Percentiles rank a stretch among this genome's conserved stretches.
phyloP scores from a whole-genome alignment of 164 flowering plant species.

The Pachysandra terminalis region DNA sequence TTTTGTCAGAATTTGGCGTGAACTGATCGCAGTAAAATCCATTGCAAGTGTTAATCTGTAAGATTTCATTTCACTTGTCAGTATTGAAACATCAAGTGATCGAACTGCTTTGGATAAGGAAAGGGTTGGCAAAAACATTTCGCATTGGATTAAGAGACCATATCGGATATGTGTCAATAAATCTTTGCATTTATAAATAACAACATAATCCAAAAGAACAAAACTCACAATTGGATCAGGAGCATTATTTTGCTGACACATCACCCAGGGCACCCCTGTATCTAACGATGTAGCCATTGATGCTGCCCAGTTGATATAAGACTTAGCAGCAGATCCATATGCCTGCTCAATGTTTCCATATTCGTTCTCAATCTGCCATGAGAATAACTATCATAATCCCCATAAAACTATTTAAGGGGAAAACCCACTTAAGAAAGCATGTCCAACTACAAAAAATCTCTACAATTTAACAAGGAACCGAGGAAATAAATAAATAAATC shows the following conservation, averaged over 20 bases:
- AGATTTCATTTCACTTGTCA: background rate
- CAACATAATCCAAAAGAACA: constrained; percentile 1
- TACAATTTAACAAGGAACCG: no score
- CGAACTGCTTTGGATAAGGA: background rate
- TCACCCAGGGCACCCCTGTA: constrained; percentile 99
- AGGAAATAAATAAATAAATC: constrained; percentile 1
- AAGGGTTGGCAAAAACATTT: background rate
- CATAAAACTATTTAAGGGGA: background rate
- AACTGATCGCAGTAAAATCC: constrained; percentile 96
- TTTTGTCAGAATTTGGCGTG: constrained; percentile 68
- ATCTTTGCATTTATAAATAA: background rate
- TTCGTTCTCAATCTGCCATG: constrained; percentile 88
- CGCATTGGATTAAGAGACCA: background rate
- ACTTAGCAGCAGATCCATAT: constrained; percentile 70
- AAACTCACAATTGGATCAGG: constrained; percentile 85
- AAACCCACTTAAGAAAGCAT: background rate
- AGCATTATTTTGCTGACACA: constrained; percentile 97
- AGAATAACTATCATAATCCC: background rate
- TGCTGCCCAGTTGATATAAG: constrained; percentile 88
- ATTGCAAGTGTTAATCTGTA: constrained; percentile 97
- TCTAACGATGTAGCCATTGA: constrained; percentile 78
- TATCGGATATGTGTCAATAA: no score
- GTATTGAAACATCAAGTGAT: background rate
- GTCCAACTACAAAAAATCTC: background rate
- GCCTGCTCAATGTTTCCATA: constrained; percentile 70